Percentiles rank a stretch among this genome's conserved stretches.
phyloP scores from a whole-genome alignment of 2,329 filamentous ascomycete species.

The Ophiostoma piceae region DNA sequence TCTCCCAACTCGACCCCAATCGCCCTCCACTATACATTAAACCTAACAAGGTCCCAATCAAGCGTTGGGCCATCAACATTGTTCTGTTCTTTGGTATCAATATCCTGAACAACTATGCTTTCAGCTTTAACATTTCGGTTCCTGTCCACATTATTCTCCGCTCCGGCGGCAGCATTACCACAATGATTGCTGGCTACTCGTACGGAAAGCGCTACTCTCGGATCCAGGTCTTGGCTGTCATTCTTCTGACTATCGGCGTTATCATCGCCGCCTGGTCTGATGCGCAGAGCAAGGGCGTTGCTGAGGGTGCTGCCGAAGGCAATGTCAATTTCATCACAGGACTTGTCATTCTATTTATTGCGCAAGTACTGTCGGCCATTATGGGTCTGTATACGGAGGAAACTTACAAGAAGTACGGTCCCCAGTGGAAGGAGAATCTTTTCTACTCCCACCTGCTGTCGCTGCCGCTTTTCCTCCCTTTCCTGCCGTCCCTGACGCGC shows the following conservation, averaged over 20 bases:
- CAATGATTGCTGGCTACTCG: conserved; percentile 82
- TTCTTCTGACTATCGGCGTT: conserved; percentile 79
- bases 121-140: conserved; percentile 93
- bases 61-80: conserved; percentile 83
- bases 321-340: conserved; percentile 56
- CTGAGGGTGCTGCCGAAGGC: conserved; percentile 30
- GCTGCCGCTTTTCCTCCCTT: conserved; percentile 69
- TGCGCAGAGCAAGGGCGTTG: conserved; percentile 68
- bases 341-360: conserved; percentile 75
- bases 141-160: conserved; percentile 95
- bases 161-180: conserved; percentile 92
- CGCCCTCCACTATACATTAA: conserved; percentile 67
- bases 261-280: conserved; percentile 86
- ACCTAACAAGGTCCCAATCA: conserved; percentile 73
- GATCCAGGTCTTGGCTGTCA: conserved; percentile 74
- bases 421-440: conserved; percentile 90
- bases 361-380: conserved; percentile 83
- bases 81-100: conserved; percentile 90
- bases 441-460: conserved; percentile 81
- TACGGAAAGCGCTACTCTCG: conserved; percentile 80
- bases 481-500: conserved; percentile 57
- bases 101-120: conserved; percentile 94
- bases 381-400: conserved; percentile 95
- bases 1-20: conserved; percentile 65
- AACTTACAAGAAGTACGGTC: conserved; percentile 78